Base-by-base conservation (phyloP, 2,329 filamentous ascomycete genomes). In the Phaeosphaeriaceae sp. region DNA sequence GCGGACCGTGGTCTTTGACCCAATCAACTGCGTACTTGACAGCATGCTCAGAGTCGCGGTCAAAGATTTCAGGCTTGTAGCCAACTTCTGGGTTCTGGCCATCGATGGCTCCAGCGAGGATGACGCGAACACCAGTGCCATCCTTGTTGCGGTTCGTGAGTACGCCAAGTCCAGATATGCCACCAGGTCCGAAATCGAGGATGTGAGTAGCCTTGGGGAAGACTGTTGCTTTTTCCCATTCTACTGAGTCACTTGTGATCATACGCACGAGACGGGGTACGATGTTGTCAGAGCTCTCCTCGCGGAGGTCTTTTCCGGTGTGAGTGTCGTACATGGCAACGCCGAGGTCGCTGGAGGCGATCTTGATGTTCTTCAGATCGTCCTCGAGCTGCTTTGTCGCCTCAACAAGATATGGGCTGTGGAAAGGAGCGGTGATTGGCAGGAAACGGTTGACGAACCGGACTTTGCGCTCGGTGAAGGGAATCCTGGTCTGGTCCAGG, bases 91-190 rank as follows among this genome's bases (percentile, higher is more conserved):
- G 84, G 58, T 96, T 90, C 20, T 93, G 93, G 51, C 94, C 94
- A 71, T 94, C 91, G 70, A 99, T 90, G n/a, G 92, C 87, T 63
- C 96, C 95, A 45, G 93, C 95, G 57, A 99, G 86, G 66, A 99
- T 97, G 65, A 99, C 93, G 60, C 94, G 92, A 36, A 99, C 95
- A 71, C 95, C 95, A 57, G 93, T 98, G 63, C 95, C 95, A 78
- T 99, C 96, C 84, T 99, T 99, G 86, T 98, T 99, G 71, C 95
- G 92, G 84, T 96, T 98, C 57, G 95, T 99, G 63, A 99, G 84
- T 47, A 96, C 91, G 73, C 95, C 96, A 21, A 99, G 89, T 64
- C 96, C 96, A 22, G 95, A 99, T 65, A 98, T 95, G 62, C 95
- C 96, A 72, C 95, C 95, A 21, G 95, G 95, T 48, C 96, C 95